Conservation (phyloP, 345 rosid species). For the Eucalyptus rudis region DNA sequence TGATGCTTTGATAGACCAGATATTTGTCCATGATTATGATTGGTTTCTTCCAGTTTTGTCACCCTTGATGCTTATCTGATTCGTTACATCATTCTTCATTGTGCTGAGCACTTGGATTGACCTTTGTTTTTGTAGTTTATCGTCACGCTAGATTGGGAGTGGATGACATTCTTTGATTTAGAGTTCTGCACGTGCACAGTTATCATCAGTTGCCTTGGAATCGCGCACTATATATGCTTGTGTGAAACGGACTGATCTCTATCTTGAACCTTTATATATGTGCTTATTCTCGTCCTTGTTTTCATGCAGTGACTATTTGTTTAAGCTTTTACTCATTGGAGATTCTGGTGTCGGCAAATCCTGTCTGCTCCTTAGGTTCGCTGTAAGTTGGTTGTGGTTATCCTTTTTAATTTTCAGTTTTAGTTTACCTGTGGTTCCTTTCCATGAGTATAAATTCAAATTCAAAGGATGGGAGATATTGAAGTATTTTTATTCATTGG, state of each 20-base stretch:
- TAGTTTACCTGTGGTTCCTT: background rate
- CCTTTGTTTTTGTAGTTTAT: background rate
- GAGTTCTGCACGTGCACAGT: background rate
- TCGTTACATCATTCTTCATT: background rate
- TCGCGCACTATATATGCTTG: background rate
- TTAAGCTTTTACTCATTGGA: conserved; percentile 38
- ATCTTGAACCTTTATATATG: background rate
- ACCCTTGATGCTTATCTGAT: background rate
- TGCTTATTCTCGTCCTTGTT: background rate
- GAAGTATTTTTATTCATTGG: background rate
- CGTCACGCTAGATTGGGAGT: background rate
- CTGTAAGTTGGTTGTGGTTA: conserved; percentile 18
- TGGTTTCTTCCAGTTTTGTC: background rate
- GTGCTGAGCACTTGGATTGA: background rate
- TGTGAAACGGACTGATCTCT: background rate
- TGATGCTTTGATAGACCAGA: background rate
- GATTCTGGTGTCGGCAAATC: conserved; percentile 46
- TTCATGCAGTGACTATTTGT: conserved; percentile 41
- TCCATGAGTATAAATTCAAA: background rate
- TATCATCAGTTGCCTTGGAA: background rate
- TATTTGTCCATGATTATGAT: background rate
- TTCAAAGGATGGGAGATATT: background rate
- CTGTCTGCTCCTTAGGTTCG: conserved; percentile 36
- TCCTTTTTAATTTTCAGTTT: background rate
- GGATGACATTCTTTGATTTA: background rate